A percentile compares a stretch with the other conserved stretches of the same genome.
These are phyloP conservation scores for Aureobasidium sp. DNA, from an alignment of 2,329 filamentous ascomycete genomes.

Conservation along the genomic window DNA sequence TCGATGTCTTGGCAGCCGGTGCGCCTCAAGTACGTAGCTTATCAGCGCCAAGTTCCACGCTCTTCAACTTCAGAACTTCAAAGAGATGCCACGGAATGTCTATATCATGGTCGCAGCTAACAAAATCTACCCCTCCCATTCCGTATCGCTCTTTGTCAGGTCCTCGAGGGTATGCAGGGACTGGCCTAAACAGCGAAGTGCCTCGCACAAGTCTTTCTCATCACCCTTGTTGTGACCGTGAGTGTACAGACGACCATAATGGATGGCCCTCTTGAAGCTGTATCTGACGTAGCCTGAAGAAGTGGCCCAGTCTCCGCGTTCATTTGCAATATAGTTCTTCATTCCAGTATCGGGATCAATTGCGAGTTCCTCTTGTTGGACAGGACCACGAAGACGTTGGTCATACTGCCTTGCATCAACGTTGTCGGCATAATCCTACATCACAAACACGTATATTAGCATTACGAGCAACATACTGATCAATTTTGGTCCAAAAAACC, in stretches of 20 bases:
- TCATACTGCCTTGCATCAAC: slow-evolving; percentile 78
- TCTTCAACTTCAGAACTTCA: too few species aligned
- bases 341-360: slow-evolving; percentile 56
- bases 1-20: too few species aligned
- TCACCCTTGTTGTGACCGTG: slow-evolving; percentile 46
- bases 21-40: too few species aligned
- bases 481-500: slow-evolving; percentile 33
- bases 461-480: slow-evolving; percentile 38
- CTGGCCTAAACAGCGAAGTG: slow-evolving; percentile 72
- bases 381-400: slow-evolving; percentile 60
- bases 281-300: slow-evolving; percentile 69
- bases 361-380: slow-evolving; percentile 67
- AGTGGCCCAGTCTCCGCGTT: slow-evolving; percentile 68
- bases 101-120: too few species aligned
- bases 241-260: slow-evolving; percentile 69
- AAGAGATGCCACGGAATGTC: too few species aligned
- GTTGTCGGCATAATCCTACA: slow-evolving; percentile 77
- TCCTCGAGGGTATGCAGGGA: too few species aligned
- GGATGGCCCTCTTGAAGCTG: slow-evolving; percentile 65
- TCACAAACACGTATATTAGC: slow-evolving; percentile 25
- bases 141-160: too few species aligned
- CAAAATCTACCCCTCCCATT: too few species aligned
- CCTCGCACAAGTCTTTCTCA: slow-evolving; percentile 76
- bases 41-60: too few species aligned
- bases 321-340: slow-evolving; percentile 93